phyloP scores from a whole-genome alignment of 371 early-diverging fungal species.

The Rhizomucor miehei region DNA sequence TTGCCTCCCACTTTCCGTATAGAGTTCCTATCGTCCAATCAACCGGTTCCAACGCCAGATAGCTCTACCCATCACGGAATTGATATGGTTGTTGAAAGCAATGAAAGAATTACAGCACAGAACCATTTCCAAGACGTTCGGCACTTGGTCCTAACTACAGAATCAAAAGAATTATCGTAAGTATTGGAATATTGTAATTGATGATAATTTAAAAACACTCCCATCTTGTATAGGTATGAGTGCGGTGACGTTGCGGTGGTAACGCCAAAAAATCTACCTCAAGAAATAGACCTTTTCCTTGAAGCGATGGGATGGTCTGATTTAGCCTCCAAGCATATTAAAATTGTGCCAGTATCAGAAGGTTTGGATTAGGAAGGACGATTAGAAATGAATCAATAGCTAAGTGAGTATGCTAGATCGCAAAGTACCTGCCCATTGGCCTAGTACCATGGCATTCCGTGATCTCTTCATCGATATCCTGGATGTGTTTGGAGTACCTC shows the following conservation, averaged over 20 bases:
- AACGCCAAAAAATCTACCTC: conserved; percentile 66
- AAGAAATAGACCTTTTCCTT: conserved; percentile 69
- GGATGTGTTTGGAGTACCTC: conserved; percentile 83
- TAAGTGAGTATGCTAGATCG: conserved; percentile 26
- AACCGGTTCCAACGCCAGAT: neutral
- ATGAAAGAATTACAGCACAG: conserved; percentile 68
- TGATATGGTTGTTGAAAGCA: conserved; percentile 39
- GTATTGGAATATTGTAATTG: neutral
- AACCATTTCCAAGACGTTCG: conserved; percentile 93
- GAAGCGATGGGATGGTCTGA: conserved; percentile 69
- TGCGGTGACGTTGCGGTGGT: conserved; percentile 86
- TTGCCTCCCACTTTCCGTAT: conserved; percentile 39
- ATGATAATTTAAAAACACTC: neutral
- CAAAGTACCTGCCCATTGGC: conserved; percentile 44
- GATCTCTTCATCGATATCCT: conserved; percentile 67
- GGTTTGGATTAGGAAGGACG: conserved; percentile 9
- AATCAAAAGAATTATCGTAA: conserved; percentile 19
- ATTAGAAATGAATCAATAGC: neutral
- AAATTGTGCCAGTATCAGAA: conserved; percentile 40
- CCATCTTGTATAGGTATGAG: conserved; percentile 40
- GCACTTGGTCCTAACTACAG: conserved; percentile 56
- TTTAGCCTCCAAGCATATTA: conserved; percentile 63
- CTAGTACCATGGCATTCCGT: conserved; percentile 60
- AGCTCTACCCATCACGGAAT: conserved; percentile 25
- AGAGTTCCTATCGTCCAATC: conserved; percentile 17